Evolutionary conservation across 495 filamentous ascomycete genomes (phyloP), one percentile per base, ranked within the genome.

Genomic region (Xylaria grammica): DNA sequence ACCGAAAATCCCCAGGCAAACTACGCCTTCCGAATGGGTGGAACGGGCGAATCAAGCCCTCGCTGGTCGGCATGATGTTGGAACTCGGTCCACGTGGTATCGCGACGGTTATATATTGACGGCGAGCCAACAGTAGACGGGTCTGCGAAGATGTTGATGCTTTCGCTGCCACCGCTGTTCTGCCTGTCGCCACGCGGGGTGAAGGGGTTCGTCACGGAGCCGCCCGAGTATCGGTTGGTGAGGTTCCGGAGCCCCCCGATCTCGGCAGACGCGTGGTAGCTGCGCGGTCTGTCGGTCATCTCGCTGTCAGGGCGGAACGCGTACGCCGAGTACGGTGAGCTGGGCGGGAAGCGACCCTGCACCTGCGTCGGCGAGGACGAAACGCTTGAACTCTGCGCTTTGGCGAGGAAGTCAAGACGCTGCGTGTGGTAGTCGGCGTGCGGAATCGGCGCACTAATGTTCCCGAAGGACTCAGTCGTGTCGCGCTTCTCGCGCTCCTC

Each of bases 141-240:
- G 58, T 91, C 89, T 5, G 88, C 86, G 74, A 89, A 92, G 15
- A 93, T 82, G 65, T 87, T 85, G 69, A 92, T 91, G 74, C 85
- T 88, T 72, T 89, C 86, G 34, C 73, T 74, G 27, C 71, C 72
- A 2, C 77, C 84, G 67, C 87, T 90, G 1, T 81, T 79, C 69
- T 86, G 81, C 2, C 85, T 78, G 45, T 80, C 63, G 49, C 74
- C 67, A 10, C 58, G 60, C 8, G 76, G 75, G 22, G 70, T 75
- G 30, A 70, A 67, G 0, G 74, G 74, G 15, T 38, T 32, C 29
- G 59, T 15, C 57, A 34, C 7, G 53, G 64, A 15, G 46, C 29
- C 4, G 19, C 19, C 3, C 4, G 66, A 55, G 5, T 52, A 55
- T 22, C 60, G 53, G 54, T 65, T 40, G 34, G 72, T 74, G 38